These are phyloP conservation scores for Wickerhamomyces sp. DNA, from an alignment of 1,139 yeast species.

Conservation along the genomic window DNA sequence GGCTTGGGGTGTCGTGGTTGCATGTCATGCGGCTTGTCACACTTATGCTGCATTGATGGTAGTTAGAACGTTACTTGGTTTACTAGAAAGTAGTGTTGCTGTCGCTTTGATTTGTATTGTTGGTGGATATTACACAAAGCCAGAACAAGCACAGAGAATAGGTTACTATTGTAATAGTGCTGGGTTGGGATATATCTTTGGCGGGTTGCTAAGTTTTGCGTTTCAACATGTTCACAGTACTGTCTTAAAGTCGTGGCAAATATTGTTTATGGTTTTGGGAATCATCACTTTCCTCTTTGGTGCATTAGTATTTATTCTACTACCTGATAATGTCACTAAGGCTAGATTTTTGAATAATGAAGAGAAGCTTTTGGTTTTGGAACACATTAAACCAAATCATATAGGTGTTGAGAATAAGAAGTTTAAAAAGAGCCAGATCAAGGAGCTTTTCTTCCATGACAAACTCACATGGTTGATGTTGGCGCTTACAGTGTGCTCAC, in stretches of 20 bases:
- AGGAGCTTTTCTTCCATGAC: slow-evolving; percentile 41
- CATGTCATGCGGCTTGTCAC: slow-evolving; percentile 47
- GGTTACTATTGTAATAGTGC: slow-evolving; percentile 47
- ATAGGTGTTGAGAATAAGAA: slow-evolving; percentile 39
- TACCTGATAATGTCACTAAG: slow-evolving; percentile 42
- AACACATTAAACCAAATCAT: slow-evolving; percentile 39
- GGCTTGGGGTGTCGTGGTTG: slow-evolving; percentile 48
- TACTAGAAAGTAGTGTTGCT: slow-evolving; percentile 51
- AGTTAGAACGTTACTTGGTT: slow-evolving; percentile 50
- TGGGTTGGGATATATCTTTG: slow-evolving; percentile 51
- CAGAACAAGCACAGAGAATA: slow-evolving; percentile 51
- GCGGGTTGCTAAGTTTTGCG: slow-evolving; percentile 51
- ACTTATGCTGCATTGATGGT: slow-evolving; percentile 47
- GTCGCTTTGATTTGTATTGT: slow-evolving; percentile 59
- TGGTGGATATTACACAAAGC: slow-evolving; percentile 49
- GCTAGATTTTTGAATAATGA: slow-evolving; percentile 34
- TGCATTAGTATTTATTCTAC: slow-evolving; percentile 32
- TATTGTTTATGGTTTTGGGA: slow-evolving; percentile 40
- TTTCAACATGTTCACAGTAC: slow-evolving; percentile 25
- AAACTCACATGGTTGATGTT: slow-evolving; percentile 39
- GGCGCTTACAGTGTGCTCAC: slow-evolving; percentile 30
- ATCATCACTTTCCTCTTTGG: slow-evolving; percentile 43
- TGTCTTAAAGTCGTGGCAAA: slow-evolving; percentile 34
- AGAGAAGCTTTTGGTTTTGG: slow-evolving; percentile 39
- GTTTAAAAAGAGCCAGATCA: slow-evolving; percentile 37